These are phyloP conservation scores for Ogataea henricii DNA, from an alignment of 805 yeast species.

Conservation along the genomic window DNA sequence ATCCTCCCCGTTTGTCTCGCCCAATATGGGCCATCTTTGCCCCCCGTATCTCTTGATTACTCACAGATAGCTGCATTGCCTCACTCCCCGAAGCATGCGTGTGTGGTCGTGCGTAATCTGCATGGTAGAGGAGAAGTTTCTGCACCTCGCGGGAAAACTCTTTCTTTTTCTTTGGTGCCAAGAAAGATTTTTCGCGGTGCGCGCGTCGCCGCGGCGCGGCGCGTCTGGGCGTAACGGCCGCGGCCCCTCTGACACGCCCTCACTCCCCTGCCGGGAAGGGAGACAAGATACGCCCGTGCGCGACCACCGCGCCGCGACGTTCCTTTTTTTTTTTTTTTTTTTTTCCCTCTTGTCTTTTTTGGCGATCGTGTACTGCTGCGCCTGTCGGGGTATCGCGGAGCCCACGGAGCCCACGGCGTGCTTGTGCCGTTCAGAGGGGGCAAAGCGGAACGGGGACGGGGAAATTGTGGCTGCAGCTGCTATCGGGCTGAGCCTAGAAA, in stretches of 20 bases:
- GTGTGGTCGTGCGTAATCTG: conserved; percentile 6
- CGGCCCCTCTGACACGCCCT: neutral
- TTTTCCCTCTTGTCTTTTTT: neutral
- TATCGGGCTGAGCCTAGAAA: neutral
- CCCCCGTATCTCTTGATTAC: conserved; percentile 2
- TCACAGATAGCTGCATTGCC: conserved; percentile 1
- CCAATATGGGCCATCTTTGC: neutral
- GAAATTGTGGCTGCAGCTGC: conserved; percentile 6
- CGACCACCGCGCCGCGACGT: neutral
- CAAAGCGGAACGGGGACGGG: neutral
- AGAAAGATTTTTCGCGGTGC: neutral
- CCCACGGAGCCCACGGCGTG: too few species aligned
- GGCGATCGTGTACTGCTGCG: conserved; percentile 1
- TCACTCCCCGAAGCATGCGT: conserved; percentile 6
- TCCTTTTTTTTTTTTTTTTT: neutral
- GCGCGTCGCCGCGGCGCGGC: neutral
- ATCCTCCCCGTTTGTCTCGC: too few species aligned
- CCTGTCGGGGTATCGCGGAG: too few species aligned
- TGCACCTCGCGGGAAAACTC: conserved; percentile 4
- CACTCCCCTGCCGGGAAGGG: neutral
- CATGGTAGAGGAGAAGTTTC: conserved; percentile 2
- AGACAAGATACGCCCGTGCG: neutral
- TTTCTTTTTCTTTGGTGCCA: conserved; percentile 1
- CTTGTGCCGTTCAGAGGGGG: too few species aligned
- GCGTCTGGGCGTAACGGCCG: neutral